Conservation (phyloP, 2,329 filamentous ascomycete species). For the Claviceps paspali region DNA sequence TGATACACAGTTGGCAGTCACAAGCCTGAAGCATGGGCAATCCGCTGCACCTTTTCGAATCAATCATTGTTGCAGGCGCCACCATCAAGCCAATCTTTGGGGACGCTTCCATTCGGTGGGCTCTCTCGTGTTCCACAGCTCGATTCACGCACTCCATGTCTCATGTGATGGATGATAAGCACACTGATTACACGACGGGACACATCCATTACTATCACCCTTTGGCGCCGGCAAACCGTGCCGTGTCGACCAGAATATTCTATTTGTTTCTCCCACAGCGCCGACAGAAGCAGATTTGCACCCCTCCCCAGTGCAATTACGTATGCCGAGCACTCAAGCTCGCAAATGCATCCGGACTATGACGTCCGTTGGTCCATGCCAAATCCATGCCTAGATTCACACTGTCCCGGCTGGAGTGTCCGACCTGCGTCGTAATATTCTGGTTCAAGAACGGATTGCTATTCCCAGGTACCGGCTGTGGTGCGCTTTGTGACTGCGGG, state of each 20-base stretch:
- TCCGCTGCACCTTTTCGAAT: too few relatives aligned
- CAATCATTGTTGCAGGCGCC: background rate
- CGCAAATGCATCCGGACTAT: constrained; percentile 69
- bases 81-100: too few relatives aligned
- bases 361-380: constrained; percentile 52
- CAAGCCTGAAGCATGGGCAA: too few relatives aligned
- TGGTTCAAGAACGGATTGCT: constrained; percentile 43
- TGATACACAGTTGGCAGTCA: background rate
- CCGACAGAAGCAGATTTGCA: background rate
- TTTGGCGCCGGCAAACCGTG: background rate
- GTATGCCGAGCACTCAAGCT: constrained; percentile 50
- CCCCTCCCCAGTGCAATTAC: constrained; percentile 13
- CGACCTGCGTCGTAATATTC: constrained; percentile 10
- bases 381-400: constrained; percentile 49
- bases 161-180: background rate
- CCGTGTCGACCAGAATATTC: background rate
- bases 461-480: constrained; percentile 23
- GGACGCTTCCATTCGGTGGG: too few relatives aligned
- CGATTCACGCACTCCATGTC: too few relatives aligned
- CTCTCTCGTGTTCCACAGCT: background rate
- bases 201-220: background rate
- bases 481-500: constrained; percentile 15
- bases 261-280: background rate
- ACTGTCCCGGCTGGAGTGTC: constrained; percentile 48
- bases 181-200: background rate